phyloP scores from a whole-genome alignment of 1,139 yeast genomes.

The Petasospora fabianii region DNA sequence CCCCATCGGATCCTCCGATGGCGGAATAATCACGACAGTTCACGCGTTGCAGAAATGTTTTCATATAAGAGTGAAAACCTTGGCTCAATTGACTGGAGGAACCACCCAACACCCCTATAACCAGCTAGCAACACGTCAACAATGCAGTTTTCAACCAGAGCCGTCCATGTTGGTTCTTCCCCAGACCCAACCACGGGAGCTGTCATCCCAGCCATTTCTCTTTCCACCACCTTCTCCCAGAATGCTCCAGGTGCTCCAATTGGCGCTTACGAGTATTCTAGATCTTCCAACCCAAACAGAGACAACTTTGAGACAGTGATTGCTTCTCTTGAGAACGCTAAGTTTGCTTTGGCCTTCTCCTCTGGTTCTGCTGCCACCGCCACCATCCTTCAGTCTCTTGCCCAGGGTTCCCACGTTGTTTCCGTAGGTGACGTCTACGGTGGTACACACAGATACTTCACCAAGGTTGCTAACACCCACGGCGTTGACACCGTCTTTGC shows the following conservation, averaged over 20 bases:
- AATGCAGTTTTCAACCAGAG: conserved; percentile 62
- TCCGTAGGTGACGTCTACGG: conserved; percentile 91
- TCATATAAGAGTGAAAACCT: not conserved
- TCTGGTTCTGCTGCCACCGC: conserved; percentile 91
- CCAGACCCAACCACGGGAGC: conserved; percentile 79
- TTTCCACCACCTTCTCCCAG: conserved; percentile 86
- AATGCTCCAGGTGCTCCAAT: conserved; percentile 71
- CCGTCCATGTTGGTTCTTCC: conserved; percentile 81
- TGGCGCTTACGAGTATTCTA: conserved; percentile 80
- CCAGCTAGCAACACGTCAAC: conserved; percentile 29
- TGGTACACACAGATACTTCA: conserved; percentile 89
- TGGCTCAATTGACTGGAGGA: not conserved
- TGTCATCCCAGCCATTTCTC: conserved; percentile 79
- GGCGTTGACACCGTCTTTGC: conserved; percentile 73
- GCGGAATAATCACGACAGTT: not conserved
- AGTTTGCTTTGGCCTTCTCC: conserved; percentile 73
- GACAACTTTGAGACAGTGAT: conserved; percentile 76
- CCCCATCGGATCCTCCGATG: not conserved
- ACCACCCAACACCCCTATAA: not conserved
- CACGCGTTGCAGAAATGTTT: no score
- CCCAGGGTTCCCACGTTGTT: conserved; percentile 69
- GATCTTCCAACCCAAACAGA: conserved; percentile 89
- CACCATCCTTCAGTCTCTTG: conserved; percentile 68
- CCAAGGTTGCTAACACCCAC: conserved; percentile 79
- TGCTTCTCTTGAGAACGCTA: conserved; percentile 77